Conservation (phyloP, 768 basidiomycete species). For the Tephrocybe sp. region DNA sequence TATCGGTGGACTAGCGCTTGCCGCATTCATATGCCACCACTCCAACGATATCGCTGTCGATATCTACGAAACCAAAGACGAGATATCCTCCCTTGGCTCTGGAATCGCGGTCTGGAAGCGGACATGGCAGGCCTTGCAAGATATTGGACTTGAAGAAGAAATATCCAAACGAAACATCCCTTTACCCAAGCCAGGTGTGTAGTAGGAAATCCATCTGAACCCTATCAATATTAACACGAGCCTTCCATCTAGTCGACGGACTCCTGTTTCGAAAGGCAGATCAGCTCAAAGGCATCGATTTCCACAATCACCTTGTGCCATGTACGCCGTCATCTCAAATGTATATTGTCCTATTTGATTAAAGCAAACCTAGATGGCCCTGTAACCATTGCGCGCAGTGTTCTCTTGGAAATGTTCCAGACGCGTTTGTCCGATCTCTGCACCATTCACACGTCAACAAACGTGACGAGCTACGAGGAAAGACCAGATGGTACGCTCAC, state of each 20-base stretch:
- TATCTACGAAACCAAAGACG: slow-evolving; percentile 40
- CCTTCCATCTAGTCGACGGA: slow-evolving; percentile 16
- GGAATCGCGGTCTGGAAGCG: slow-evolving; percentile 41
- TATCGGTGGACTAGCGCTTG: slow-evolving; percentile 37
- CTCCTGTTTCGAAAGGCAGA: slow-evolving; percentile 26
- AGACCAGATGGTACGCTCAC: slow-evolving; percentile 9
- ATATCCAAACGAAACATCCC: slow-evolving; percentile 19
- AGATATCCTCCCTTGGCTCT: slow-evolving; percentile 37
- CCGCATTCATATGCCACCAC: slow-evolving; percentile 32
- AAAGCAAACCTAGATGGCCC: slow-evolving; percentile 18
- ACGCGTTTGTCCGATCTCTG: slow-evolving; percentile 20
- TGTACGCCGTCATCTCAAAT: slow-evolving; percentile 6
- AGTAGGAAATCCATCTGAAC: too few species aligned
- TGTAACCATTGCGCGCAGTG: slow-evolving; percentile 19
- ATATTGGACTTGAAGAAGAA: slow-evolving; percentile 34
- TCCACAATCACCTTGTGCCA: slow-evolving; percentile 26
- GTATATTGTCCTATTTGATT: too few species aligned
- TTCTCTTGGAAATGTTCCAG: slow-evolving; percentile 23
- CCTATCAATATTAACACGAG: too few species aligned
- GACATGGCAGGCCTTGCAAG: slow-evolving; percentile 36
- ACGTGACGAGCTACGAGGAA: slow-evolving; percentile 14
- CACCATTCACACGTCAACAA: slow-evolving; percentile 24
- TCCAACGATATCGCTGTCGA: slow-evolving; percentile 27
- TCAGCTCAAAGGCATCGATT: slow-evolving; percentile 22
- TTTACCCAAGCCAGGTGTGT: slow-evolving; percentile 24